Conservation (phyloP, 2,329 filamentous ascomycete genomes). For the Exserohilum rostratum region DNA sequence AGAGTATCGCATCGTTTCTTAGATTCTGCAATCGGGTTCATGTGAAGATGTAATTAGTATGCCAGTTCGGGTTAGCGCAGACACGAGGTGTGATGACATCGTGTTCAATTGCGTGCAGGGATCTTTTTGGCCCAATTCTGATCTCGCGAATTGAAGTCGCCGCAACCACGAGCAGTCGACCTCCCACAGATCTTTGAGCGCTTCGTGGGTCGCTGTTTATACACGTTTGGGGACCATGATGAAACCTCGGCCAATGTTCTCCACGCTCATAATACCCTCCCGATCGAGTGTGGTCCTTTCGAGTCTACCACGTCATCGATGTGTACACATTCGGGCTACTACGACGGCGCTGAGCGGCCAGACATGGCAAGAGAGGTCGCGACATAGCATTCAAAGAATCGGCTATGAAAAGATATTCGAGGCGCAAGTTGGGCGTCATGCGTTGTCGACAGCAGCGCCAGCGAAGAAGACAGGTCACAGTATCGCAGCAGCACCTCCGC, state of each 20-base stretch:
- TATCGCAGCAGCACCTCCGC: slow-evolving; percentile 4
- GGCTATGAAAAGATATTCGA: not conserved
- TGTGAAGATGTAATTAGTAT: not conserved
- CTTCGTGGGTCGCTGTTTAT: not conserved
- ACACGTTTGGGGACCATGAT: slow-evolving; percentile 12
- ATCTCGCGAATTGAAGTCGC: slow-evolving; percentile 25
- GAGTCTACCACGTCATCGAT: slow-evolving; percentile 17
- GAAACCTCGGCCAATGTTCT: slow-evolving; percentile 30
- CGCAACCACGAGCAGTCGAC: slow-evolving; percentile 7
- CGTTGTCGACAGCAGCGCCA: slow-evolving; percentile 11
- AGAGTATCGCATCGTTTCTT: not conserved
- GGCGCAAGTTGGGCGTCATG: slow-evolving; percentile 2
- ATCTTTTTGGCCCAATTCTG: slow-evolving; percentile 14
- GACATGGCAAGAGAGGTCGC: slow-evolving; percentile 11
- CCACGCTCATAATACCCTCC: slow-evolving; percentile 2
- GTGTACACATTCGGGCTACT: slow-evolving; percentile 7
- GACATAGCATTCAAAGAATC: not conserved
- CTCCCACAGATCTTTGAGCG: not conserved
- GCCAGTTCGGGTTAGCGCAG: slow-evolving; percentile 20
- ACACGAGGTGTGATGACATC: slow-evolving; percentile 39
- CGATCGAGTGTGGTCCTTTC: slow-evolving; percentile 4
- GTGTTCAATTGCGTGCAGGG: slow-evolving; percentile 23
- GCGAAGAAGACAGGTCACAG: slow-evolving; percentile 11
- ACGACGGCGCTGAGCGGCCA: slow-evolving; percentile 14
- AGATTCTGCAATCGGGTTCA: not conserved